Percentiles rank a stretch among this genome's conserved stretches.
Conservation (phyloP, 2,329 filamentous ascomycete species). For the Microsporum ferrugineum region DNA sequence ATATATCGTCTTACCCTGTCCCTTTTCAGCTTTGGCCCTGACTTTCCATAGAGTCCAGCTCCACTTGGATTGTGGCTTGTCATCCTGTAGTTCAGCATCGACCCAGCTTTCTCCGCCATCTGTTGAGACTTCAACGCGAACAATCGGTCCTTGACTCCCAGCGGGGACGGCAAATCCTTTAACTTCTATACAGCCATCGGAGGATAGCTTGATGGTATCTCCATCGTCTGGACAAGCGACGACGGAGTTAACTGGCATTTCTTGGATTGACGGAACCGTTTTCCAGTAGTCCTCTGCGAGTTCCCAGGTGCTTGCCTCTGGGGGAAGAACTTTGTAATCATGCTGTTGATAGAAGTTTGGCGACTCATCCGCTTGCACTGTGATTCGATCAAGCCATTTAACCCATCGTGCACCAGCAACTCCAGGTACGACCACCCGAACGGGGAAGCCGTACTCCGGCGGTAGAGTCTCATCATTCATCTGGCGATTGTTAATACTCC, state of each 20-base stretch:
- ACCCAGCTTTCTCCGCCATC: conserved; percentile 43
- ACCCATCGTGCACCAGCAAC: conserved; percentile 44
- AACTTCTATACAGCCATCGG: conserved; percentile 37
- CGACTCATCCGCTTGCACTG: conserved; percentile 41
- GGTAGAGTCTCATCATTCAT: conserved; percentile 41
- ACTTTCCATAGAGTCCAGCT: conserved; percentile 47
- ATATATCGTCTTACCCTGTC: conserved; percentile 36
- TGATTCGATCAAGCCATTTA: conserved; percentile 47
- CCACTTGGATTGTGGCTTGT: conserved; percentile 36
- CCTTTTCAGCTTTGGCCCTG: conserved; percentile 28
- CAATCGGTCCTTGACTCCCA: conserved; percentile 43
- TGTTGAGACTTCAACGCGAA: conserved; percentile 42
- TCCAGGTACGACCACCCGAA: conserved; percentile 43
- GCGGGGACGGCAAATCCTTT: conserved; percentile 47
- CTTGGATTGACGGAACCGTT: conserved; percentile 39
- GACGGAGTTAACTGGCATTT: conserved; percentile 47
- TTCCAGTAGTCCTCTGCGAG: conserved; percentile 45
- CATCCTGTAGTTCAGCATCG: conserved; percentile 32
- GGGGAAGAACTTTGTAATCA: conserved; percentile 50
- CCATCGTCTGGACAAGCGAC: conserved; percentile 39
- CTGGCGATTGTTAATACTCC: conserved; percentile 16
- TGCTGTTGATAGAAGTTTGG: conserved; percentile 46
- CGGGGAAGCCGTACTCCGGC: conserved; percentile 42
- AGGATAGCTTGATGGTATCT: conserved; percentile 32
- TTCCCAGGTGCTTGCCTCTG: conserved; percentile 38